Conservation (phyloP, 805 yeast species). For the Yamadazyma endophytica region DNA sequence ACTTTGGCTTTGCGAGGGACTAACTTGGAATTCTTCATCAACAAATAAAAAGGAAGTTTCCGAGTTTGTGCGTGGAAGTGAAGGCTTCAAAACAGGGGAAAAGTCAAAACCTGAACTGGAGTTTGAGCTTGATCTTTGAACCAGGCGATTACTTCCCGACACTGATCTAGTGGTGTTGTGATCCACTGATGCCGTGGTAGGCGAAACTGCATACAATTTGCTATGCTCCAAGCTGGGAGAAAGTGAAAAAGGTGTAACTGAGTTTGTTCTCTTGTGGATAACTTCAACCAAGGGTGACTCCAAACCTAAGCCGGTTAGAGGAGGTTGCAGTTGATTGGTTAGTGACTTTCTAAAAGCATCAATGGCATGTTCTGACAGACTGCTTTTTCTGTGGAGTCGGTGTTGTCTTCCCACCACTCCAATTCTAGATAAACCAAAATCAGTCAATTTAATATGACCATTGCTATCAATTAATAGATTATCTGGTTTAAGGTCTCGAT, state of each 20-base stretch:
- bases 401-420: constrained; percentile 81
- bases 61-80: constrained; percentile 45
- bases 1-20: constrained; percentile 19
- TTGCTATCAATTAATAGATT: constrained; percentile 77
- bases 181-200: constrained; percentile 5
- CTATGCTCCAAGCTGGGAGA: constrained; percentile 34
- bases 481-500: constrained; percentile 94
- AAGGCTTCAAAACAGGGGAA: constrained; percentile 48
- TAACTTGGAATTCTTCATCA: constrained; percentile 44
- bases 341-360: constrained; percentile 36
- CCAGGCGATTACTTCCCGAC: constrained; percentile 1
- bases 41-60: constrained; percentile 55
- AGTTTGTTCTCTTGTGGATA: constrained; percentile 30
- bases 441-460: constrained; percentile 92
- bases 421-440: constrained; percentile 88
- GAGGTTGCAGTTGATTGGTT: neutral
- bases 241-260: constrained; percentile 43
- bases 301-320: neutral
- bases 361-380: constrained; percentile 39
- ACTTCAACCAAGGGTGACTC: constrained; percentile 23
- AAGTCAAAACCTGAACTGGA: constrained; percentile 43
- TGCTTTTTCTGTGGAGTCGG: constrained; percentile 39
- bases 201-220: constrained; percentile 8
- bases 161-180: neutral
- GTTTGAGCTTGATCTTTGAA: constrained; percentile 9